Conservation (phyloP, 2,329 filamentous ascomycete genomes). For the Colletotrichum sp. region DNA sequence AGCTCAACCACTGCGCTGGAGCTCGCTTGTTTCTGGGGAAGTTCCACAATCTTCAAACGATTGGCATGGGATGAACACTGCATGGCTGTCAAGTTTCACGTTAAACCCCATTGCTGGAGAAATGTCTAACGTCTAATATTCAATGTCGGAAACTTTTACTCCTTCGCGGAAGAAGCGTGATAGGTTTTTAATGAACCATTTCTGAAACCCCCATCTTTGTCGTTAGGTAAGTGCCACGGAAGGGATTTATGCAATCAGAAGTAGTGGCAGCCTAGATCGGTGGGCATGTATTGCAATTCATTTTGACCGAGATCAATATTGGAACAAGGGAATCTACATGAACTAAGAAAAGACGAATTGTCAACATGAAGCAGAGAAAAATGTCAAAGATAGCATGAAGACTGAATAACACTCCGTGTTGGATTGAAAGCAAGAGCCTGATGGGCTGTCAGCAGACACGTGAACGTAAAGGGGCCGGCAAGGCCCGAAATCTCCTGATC, state of each 20-base stretch:
- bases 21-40: not conserved
- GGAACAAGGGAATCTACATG: fast-evolving
- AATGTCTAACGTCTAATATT: not conserved
- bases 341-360: not conserved
- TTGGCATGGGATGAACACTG: not conserved
- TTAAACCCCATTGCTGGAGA: not conserved
- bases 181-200: fast-evolving
- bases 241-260: too few species aligned
- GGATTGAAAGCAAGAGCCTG: fast-evolving
- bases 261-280: too few species aligned
- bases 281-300: too few species aligned
- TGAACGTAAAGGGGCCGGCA: not conserved
- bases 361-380: fast-evolving
- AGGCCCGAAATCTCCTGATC: not conserved
- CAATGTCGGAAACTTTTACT: fast-evolving
- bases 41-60: not conserved
- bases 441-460: not conserved
- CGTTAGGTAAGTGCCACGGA: not conserved
- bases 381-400: not conserved
- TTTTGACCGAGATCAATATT: fast-evolving
- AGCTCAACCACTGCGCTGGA: not conserved
- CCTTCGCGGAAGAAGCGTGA: fast-evolving
- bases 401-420: fast-evolving
- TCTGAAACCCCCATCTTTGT: not conserved
- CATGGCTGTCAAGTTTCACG: not conserved